phyloP scores from a whole-genome alignment of 306 rosid genomes.

The Dicorynia guianensis region DNA sequence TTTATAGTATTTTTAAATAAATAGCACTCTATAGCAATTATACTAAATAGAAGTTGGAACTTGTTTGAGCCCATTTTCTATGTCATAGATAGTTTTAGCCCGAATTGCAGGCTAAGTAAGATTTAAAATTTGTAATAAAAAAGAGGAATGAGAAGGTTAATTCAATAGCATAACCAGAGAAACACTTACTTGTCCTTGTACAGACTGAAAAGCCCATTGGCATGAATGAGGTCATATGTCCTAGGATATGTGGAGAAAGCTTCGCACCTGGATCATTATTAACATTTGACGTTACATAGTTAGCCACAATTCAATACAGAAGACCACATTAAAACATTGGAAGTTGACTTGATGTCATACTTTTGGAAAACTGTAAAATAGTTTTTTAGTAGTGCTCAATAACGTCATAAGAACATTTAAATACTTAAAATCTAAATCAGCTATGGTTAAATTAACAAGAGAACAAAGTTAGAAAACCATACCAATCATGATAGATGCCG shows the following conservation, averaged over 20 bases:
- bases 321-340: not conserved
- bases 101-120: not conserved
- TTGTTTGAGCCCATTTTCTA: not conserved
- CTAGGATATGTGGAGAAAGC: slow-evolving; percentile 51
- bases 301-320: slow-evolving; percentile 2
- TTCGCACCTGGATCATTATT: slow-evolving; percentile 41
- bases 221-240: slow-evolving; percentile 53
- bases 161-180: slow-evolving; percentile 3
- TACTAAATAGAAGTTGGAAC: not conserved
- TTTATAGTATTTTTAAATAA: not conserved
- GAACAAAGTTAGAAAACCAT: slow-evolving; percentile 34
- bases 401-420: not conserved
- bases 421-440: slow-evolving; percentile 5
- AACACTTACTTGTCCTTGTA: slow-evolving; percentile 48
- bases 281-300: not conserved
- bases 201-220: slow-evolving; percentile 46
- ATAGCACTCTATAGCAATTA: slow-evolving; percentile 8
- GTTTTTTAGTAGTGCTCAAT: not conserved
- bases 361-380: not conserved
- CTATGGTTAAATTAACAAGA: not conserved
- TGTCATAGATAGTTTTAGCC: slow-evolving; percentile 13
- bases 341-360: slow-evolving; percentile 24
- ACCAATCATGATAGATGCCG: slow-evolving; percentile 92
- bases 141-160: not conserved
- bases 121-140: slow-evolving; percentile 6